Conservation (phyloP, 768 basidiomycete genomes). For the Podaxis pistillaris region DNA sequence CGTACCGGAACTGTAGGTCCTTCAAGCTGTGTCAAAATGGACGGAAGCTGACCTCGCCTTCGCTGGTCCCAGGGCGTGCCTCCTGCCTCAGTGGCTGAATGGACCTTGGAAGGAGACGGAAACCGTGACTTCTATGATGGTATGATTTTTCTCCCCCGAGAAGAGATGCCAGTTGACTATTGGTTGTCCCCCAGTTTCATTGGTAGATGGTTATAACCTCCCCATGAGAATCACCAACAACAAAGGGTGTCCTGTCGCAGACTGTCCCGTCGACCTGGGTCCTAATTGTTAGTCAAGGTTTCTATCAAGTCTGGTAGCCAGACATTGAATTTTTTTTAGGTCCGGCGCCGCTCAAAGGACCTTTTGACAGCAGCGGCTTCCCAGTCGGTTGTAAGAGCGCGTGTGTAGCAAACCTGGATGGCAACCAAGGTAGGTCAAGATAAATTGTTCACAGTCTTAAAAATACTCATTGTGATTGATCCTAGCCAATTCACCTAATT, state of each 20-base stretch:
- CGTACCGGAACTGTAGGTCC: constrained; percentile 45
- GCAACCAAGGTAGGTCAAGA: constrained; percentile 33
- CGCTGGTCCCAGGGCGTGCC: constrained; percentile 49
- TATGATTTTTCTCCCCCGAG: constrained; percentile 22
- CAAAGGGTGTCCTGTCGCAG: constrained; percentile 50
- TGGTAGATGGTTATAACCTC: constrained; percentile 67
- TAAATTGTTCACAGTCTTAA: background rate
- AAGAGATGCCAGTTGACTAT: background rate
- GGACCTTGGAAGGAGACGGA: constrained; percentile 47
- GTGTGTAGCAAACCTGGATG: constrained; percentile 44
- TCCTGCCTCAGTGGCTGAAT: constrained; percentile 69
- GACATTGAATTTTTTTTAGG: constrained; percentile 30
- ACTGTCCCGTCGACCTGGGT: constrained; percentile 61
- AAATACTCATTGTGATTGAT: background rate
- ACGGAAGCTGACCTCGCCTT: constrained; percentile 2
- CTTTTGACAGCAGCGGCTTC: constrained; percentile 50
- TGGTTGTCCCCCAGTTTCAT: constrained; percentile 41
- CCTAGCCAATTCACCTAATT: constrained; percentile 59
- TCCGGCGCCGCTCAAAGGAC: constrained; percentile 50
- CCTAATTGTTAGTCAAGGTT: constrained; percentile 33
- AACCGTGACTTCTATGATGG: constrained; percentile 61
- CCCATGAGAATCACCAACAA: constrained; percentile 58
- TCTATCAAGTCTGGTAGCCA: background rate
- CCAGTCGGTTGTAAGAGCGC: constrained; percentile 63
- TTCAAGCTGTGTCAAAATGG: background rate